Percentiles rank a stretch among this genome's conserved stretches.
phyloP scores from a whole-genome alignment of 768 basidiomycete genomes.

The Leccinum obscurum region DNA sequence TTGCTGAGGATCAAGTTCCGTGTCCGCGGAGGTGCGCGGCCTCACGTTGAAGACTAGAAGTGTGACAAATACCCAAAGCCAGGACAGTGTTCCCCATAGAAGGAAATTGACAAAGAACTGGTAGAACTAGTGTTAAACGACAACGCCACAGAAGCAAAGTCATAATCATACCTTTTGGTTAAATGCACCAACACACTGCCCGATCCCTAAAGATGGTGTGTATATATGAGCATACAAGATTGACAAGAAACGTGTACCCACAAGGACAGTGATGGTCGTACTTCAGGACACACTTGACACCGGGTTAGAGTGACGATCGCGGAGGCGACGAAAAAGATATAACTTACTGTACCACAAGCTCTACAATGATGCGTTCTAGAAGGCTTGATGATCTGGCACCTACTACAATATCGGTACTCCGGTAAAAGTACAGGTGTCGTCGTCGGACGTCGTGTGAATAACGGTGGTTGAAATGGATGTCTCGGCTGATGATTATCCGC shows the following conservation, averaged over 20 bases:
- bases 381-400: conserved; percentile 70
- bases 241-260: conserved; percentile 36
- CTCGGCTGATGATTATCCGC: conserved; percentile 9
- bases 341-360: conserved; percentile 74
- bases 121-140: background rate
- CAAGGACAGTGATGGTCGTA: conserved; percentile 93
- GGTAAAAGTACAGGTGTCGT: conserved; percentile 53
- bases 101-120: conserved; percentile 87
- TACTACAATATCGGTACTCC: conserved; percentile 64
- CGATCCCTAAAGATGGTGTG: conserved; percentile 62
- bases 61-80: conserved; percentile 61
- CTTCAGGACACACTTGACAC: conserved; percentile 67
- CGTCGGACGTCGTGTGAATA: conserved; percentile 35
- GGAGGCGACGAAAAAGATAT: background rate
- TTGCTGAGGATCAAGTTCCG: conserved; percentile 60
- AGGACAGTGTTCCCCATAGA: conserved; percentile 59
- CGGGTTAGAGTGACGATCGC: conserved; percentile 1
- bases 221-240: background rate
- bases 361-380: conserved; percentile 79
- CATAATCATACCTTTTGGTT: conserved; percentile 73
- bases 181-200: conserved; percentile 89
- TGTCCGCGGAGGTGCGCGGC: conserved; percentile 18
- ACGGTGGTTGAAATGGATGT: conserved; percentile 12
- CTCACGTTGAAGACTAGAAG: conserved; percentile 54
- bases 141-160: background rate